Percentiles rank a stretch among this genome's conserved stretches.
Conservation (phyloP, 1,139 yeast genomes). For the Saccharomycopsis crataegensis region DNA sequence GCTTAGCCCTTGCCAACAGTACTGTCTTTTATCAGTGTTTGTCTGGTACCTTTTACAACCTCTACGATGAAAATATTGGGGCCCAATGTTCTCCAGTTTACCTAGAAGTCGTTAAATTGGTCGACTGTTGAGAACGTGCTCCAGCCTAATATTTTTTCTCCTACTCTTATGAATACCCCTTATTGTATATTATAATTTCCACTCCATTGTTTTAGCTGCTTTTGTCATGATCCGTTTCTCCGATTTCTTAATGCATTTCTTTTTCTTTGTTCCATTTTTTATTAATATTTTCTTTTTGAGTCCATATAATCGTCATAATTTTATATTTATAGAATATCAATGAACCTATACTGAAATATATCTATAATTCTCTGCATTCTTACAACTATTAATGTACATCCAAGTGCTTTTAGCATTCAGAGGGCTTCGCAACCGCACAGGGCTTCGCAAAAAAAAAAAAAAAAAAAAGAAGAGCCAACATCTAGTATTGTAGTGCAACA, state of each 20-base stretch:
- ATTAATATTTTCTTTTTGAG: background rate
- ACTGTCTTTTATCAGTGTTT: conserved; percentile 70
- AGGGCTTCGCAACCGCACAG: no score
- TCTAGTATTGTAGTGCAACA: background rate
- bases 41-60: conserved; percentile 76
- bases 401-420: background rate
- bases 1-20: conserved; percentile 60
- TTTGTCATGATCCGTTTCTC: background rate
- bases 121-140: conserved; percentile 42
- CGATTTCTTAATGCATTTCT: background rate
- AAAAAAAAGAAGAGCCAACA: background rate
- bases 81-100: conserved; percentile 60
- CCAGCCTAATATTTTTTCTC: background rate
- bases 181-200: background rate
- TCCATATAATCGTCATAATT: background rate
- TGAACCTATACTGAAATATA: no score
- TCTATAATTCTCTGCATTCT: background rate
- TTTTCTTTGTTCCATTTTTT: background rate
- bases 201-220: background rate
- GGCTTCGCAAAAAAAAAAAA: background rate
- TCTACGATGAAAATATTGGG: conserved; percentile 64
- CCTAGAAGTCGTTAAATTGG: conserved; percentile 56
- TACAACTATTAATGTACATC: background rate
- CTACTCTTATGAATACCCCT: background rate
- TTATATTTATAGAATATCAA: background rate